phyloP scores from a whole-genome alignment of 129 eudicot species.

The Artemisia argyi region DNA sequence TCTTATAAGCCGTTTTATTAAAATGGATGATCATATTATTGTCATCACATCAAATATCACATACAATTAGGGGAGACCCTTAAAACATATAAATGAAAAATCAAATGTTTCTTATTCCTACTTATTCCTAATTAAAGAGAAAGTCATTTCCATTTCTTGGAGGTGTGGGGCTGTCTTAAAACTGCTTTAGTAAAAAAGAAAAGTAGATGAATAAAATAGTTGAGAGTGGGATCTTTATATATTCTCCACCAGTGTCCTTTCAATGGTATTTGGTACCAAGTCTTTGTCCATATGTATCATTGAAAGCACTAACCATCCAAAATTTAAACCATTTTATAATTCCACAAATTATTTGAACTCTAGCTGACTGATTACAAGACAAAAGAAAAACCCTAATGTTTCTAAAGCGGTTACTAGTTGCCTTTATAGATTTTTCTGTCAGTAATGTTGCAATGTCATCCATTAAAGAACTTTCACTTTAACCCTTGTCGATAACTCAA shows the following conservation, averaged over 20 bases:
- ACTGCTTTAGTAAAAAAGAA: slow-evolving; percentile 30
- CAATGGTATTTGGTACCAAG: slow-evolving; percentile 63
- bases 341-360: slow-evolving; percentile 16
- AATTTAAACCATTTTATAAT: slow-evolving; percentile 20
- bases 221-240: slow-evolving; percentile 45
- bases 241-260: slow-evolving; percentile 65
- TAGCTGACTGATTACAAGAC: slow-evolving; percentile 26
- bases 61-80: too few relatives aligned
- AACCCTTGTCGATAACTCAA: background rate
- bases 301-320: slow-evolving; percentile 57
- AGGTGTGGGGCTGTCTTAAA: slow-evolving; percentile 25
- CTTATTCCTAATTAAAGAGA: slow-evolving; percentile 13
- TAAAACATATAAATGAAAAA: background rate
- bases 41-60: too few relatives aligned
- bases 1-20: too few relatives aligned
- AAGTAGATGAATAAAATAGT: slow-evolving; percentile 19
- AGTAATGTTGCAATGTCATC: slow-evolving; percentile 21
- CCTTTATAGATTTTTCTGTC: slow-evolving; percentile 32
- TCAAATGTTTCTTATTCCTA: slow-evolving; percentile 19
- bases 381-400: slow-evolving; percentile 42
- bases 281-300: slow-evolving; percentile 68
- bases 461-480: slow-evolving; percentile 23
- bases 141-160: slow-evolving; percentile 2
- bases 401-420: slow-evolving; percentile 35
- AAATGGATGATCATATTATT: too few relatives aligned